Conservation (phyloP, 768 basidiomycete species). For the Heimioporus sp. region DNA sequence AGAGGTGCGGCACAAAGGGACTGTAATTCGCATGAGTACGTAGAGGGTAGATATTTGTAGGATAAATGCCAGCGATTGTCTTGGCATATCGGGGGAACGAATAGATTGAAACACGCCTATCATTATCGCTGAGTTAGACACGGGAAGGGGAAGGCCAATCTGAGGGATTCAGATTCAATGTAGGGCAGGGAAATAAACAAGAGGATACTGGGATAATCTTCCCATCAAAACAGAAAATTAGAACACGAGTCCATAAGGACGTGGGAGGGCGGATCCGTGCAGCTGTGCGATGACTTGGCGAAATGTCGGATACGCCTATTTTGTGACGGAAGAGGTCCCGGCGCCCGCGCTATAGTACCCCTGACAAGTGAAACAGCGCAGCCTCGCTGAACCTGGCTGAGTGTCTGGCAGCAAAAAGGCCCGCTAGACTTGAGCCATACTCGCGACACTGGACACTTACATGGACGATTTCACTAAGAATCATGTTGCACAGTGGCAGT, state of each 20-base stretch:
- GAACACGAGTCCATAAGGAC: constrained; percentile 19
- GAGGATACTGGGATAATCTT: constrained; percentile 14
- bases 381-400: no score
- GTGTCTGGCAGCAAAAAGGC: no score
- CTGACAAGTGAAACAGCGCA: background rate
- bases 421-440: no score
- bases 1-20: constrained; percentile 1
- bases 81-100: constrained; percentile 19
- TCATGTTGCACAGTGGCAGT: no score
- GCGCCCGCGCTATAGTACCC: background rate
- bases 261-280: constrained; percentile 17
- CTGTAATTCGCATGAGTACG: background rate
- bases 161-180: constrained; percentile 3
- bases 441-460: no score
- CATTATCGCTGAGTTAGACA: constrained; percentile 10
- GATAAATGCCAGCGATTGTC: constrained; percentile 5
- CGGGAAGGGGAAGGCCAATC: constrained; percentile 11
- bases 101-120: constrained; percentile 1
- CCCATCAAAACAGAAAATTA: constrained; percentile 16
- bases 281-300: constrained; percentile 7
- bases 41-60: constrained; percentile 28
- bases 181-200: constrained; percentile 9
- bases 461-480: no score
- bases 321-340: background rate
- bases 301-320: constrained; percentile 2